phyloP scores from a whole-genome alignment of 192 early-diverging fungal genomes.

The Chytriomyces confervae region DNA sequence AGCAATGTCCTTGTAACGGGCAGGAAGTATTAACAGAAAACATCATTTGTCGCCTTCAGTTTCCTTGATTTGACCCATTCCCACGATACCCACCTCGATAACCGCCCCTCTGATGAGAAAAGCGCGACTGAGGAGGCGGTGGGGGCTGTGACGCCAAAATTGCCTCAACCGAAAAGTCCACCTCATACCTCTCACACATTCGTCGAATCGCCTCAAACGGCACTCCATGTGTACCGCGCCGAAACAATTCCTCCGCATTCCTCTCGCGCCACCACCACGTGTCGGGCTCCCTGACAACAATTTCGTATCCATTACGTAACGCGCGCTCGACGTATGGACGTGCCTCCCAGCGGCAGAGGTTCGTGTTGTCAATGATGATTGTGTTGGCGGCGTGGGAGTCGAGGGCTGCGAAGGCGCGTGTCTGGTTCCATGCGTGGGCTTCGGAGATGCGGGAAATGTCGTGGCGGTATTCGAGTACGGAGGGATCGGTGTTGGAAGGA shows the following conservation, averaged over 20 bases:
- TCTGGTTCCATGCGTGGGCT: slow-evolving; percentile 55
- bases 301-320: slow-evolving; percentile 34
- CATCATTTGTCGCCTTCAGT: too few species aligned
- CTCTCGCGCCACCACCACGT: slow-evolving; percentile 51
- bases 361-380: slow-evolving; percentile 62
- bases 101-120: background rate
- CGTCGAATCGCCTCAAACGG: slow-evolving; percentile 40
- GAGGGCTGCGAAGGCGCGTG: slow-evolving; percentile 37
- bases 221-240: slow-evolving; percentile 49
- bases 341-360: slow-evolving; percentile 52
- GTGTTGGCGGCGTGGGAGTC: background rate
- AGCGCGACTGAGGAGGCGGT: background rate
- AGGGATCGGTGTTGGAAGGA: too few species aligned
- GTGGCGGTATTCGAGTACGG: slow-evolving; percentile 41
- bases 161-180: slow-evolving; percentile 42
- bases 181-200: slow-evolving; percentile 55
- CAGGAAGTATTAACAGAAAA: too few species aligned
- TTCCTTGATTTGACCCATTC: background rate
- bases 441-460: slow-evolving; percentile 39
- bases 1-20: too few species aligned
- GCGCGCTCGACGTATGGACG: slow-evolving; percentile 51
- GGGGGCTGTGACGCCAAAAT: slow-evolving; percentile 27
- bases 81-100: background rate
- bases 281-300: slow-evolving; percentile 47
- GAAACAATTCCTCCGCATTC: slow-evolving; percentile 43